These are phyloP conservation scores for Trichosporon sp. DNA, from an alignment of 1,284 basidiomycete genomes.

Conservation along the genomic window DNA sequence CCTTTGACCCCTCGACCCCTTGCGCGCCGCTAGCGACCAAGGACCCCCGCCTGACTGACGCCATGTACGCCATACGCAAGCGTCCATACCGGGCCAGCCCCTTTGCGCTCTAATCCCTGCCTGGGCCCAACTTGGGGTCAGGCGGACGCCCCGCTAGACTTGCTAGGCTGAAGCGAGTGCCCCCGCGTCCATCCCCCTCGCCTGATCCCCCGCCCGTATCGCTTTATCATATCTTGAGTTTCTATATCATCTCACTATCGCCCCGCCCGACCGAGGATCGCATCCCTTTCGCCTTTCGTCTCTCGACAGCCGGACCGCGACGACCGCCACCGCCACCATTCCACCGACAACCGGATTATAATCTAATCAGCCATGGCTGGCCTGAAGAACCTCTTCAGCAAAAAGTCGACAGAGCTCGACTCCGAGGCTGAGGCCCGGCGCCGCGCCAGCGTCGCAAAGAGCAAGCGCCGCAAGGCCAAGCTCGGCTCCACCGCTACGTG, in stretches of 20 bases:
- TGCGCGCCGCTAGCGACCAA: not conserved
- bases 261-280: not conserved
- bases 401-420: conserved; percentile 5
- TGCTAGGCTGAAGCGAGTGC: not conserved
- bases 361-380: not conserved
- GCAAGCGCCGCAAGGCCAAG: conserved; percentile 14
- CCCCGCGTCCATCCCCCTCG: not conserved
- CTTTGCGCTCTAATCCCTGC: no score
- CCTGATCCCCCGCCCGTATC: not conserved
- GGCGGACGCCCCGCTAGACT: no score
- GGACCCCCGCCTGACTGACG: no score
- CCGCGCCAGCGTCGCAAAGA: not conserved
- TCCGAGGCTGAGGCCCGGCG: conserved; percentile 3
- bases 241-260: conserved; percentile 1
- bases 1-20: not conserved
- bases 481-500: conserved; percentile 13
- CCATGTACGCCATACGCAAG: no score
- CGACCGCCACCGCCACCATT: conserved; percentile 4
- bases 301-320: not conserved
- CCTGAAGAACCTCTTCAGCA: conserved; percentile 2
- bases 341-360: not conserved
- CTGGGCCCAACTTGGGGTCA: no score
- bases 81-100: no score
- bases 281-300: not conserved
- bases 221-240: conserved; percentile 11